These are phyloP conservation scores for Cocos nucifera DNA, from an alignment of 176 grass and related monocot species.

Conservation along the genomic window DNA sequence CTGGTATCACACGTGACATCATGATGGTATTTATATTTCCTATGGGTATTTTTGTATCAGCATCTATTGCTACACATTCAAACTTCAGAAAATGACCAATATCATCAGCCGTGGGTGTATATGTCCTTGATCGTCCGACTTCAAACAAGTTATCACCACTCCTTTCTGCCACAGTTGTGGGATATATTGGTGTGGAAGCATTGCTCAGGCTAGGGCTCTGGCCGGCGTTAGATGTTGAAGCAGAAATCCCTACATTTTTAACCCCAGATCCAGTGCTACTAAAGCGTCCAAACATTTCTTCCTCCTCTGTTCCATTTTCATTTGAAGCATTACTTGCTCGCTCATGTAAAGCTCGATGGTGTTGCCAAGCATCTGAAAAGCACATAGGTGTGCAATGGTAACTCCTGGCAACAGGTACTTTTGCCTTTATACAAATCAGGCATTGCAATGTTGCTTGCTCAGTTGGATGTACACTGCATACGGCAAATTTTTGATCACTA, in stretches of 20 bases:
- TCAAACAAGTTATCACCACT: constrained; percentile 90
- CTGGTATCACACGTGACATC: constrained; percentile 93
- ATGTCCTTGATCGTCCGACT: constrained; percentile 59
- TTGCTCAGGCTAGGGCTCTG: constrained; percentile 50
- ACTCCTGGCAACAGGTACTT: constrained; percentile 88
- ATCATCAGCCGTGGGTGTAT: constrained; percentile 91
- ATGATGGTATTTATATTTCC: constrained; percentile 61
- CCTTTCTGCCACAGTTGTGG: constrained; percentile 49
- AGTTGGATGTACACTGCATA: constrained; percentile 91
- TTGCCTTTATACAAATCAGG: constrained; percentile 86
- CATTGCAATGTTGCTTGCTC: constrained; percentile 94
- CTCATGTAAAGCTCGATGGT: constrained; percentile 88
- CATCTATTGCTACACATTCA: constrained; percentile 63
- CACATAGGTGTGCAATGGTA: constrained; percentile 92
- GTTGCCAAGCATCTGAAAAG: constrained; percentile 92
- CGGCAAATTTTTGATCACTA: constrained; percentile 62
- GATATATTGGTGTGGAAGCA: constrained; percentile 13
- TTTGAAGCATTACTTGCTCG: constrained; percentile 61
- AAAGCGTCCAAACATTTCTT: constrained; percentile 83
- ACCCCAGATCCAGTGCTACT: constrained; percentile 40
- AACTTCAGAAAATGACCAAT: constrained; percentile 93
- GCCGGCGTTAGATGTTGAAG: constrained; percentile 41
- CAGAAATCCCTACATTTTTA: constrained; percentile 34
- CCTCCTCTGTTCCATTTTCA: constrained; percentile 93
- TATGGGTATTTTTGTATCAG: constrained; percentile 48